Conservation (phyloP, 371 early-diverging fungal genomes). For the Circinella minor region DNA sequence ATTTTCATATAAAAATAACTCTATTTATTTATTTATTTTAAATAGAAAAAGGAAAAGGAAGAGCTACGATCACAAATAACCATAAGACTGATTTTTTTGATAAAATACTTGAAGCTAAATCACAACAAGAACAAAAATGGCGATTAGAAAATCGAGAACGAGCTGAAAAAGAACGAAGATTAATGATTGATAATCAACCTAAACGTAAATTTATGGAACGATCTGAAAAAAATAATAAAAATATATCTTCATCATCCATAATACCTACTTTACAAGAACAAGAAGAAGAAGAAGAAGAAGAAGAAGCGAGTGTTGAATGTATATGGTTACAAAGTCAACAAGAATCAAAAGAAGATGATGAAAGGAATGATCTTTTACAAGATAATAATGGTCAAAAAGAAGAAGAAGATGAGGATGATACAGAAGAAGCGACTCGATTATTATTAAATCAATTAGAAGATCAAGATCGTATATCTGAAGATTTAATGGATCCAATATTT, state of each 20-base stretch:
- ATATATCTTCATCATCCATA: neutral
- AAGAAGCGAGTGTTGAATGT: neutral
- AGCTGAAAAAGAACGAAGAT: neutral
- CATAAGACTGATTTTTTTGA: neutral
- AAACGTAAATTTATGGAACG: neutral
- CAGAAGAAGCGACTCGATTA: conserved; percentile 1
- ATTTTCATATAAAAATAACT: too few relatives aligned
- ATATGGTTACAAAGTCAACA: neutral
- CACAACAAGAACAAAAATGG: conserved; percentile 1
- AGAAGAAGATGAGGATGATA: neutral
- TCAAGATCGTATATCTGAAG: neutral
- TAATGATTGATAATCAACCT: neutral
- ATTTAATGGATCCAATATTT: neutral
- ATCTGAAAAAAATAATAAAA: neutral
- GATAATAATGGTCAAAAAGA: neutral
- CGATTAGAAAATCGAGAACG: neutral
- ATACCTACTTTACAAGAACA: neutral
- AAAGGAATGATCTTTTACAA: neutral
- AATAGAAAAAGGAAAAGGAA: neutral
- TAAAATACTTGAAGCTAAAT: neutral
- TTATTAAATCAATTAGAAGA: neutral
- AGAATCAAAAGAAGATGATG: neutral
- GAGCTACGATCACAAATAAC: neutral
- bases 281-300: neutral
- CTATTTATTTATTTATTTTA: neutral